Evolutionary conservation across 495 filamentous ascomycete genomes (phyloP).

Genomic region (Aspergillus bertholletiae): DNA sequence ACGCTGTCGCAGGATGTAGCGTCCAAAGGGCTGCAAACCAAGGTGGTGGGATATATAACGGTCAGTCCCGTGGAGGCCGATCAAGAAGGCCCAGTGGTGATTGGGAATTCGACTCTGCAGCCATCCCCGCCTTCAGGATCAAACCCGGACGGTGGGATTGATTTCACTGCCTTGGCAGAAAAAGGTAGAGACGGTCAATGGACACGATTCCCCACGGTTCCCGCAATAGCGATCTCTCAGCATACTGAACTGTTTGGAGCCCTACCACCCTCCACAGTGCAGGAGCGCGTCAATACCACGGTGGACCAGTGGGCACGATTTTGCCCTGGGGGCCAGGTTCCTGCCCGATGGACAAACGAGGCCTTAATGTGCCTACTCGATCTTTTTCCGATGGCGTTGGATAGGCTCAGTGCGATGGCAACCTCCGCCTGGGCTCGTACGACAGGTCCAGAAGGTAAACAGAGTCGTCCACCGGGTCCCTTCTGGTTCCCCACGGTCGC

Average conservation of each 20-base stretch:
- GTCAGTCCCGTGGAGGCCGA: conserved; percentile 45
- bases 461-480: conserved; percentile 8
- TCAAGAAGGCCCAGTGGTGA: conserved; percentile 41
- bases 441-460: conserved; percentile 1
- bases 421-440: conserved; percentile 24
- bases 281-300: conserved; percentile 28
- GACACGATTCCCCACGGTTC: conserved; percentile 21
- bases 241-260: conserved; percentile 49
- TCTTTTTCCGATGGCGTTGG: conserved; percentile 47
- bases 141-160: not conserved
- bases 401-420: conserved; percentile 18
- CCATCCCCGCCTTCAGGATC: conserved; percentile 33
- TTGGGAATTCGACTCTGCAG: conserved; percentile 28
- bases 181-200: conserved; percentile 4
- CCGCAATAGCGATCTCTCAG: conserved; percentile 32
- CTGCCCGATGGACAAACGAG: conserved; percentile 32
- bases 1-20: conserved; percentile 39
- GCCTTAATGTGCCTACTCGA: conserved; percentile 50
- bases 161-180: conserved; percentile 26
- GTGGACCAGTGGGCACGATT: conserved; percentile 59
- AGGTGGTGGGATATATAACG: conserved; percentile 56
- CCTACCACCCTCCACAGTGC: conserved; percentile 9
- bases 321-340: not conserved
- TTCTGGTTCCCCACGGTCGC: conserved; percentile 68
- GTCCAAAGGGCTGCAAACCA: conserved; percentile 2